phyloP scores from a whole-genome alignment of 371 early-diverging fungal genomes.

The Mycotypha africana region DNA sequence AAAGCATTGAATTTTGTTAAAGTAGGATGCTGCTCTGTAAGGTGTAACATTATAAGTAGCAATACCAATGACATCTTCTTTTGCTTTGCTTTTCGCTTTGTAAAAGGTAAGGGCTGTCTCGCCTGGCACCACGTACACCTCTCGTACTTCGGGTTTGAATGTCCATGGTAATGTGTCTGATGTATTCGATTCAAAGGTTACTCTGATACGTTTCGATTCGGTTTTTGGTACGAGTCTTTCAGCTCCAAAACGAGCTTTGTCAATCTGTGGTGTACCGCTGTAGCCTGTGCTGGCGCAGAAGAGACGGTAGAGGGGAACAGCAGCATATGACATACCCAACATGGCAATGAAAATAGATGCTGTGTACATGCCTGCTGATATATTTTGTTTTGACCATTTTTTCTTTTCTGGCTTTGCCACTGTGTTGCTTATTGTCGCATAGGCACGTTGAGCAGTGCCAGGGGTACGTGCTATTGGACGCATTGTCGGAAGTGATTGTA shows the following conservation, averaged over 20 bases:
- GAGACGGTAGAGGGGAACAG: constrained; percentile 94
- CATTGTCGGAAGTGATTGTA: too few species aligned
- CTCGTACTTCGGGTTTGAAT: constrained; percentile 84
- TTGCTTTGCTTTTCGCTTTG: constrained; percentile 89
- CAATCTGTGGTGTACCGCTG: constrained; percentile 81
- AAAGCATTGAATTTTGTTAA: constrained; percentile 99
- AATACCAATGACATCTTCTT: constrained; percentile 92
- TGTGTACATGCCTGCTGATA: constrained; percentile 65
- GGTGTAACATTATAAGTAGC: constrained; percentile 97
- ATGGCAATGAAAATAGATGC: constrained; percentile 78
- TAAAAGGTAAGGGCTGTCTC: constrained; percentile 97
- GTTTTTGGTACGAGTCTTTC: constrained; percentile 57
- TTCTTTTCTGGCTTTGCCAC: too few species aligned
- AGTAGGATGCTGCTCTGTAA: constrained; percentile 85
- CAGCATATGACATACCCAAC: constrained; percentile 89
- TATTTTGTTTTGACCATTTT: too few species aligned
- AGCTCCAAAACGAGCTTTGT: constrained; percentile 47
- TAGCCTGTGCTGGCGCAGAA: constrained; percentile 92
- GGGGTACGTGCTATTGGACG: too few species aligned
- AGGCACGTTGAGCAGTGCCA: too few species aligned
- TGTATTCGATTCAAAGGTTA: constrained; percentile 82
- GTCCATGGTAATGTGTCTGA: constrained; percentile 85
- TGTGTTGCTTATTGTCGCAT: too few species aligned
- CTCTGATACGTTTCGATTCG: constrained; percentile 61
- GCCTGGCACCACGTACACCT: constrained; percentile 87